Conservation (phyloP, 176 grass and related monocot species). For the Cenchrus fungigraminus region DNA sequence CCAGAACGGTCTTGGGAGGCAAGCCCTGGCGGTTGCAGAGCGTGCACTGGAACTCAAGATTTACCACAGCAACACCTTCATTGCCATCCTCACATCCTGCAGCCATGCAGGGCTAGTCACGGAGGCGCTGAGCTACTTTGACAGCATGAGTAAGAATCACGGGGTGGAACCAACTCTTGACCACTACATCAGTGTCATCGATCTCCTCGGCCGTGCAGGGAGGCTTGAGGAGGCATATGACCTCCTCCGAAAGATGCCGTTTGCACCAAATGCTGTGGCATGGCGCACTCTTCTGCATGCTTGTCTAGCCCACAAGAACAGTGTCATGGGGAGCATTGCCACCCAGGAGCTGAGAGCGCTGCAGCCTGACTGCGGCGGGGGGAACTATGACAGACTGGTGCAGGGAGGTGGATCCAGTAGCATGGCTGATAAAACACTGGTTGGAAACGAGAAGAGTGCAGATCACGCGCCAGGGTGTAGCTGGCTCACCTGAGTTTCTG, state of each 20-base stretch:
- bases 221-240: conserved; percentile 49
- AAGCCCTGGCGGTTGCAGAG: conserved; percentile 42
- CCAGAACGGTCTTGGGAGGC: conserved; percentile 50
- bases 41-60: conserved; percentile 35
- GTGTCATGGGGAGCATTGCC: conserved; percentile 31
- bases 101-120: conserved; percentile 51
- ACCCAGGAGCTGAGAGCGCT: conserved; percentile 40
- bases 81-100: conserved; percentile 56
- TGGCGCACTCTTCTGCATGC: conserved; percentile 67
- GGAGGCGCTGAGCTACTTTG: conserved; percentile 54
- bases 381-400: conserved; percentile 44
- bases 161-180: conserved; percentile 44
- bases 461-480: conserved; percentile 33
- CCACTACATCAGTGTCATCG: conserved; percentile 47
- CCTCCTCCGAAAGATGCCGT: conserved; percentile 46
- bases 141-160: conserved; percentile 50
- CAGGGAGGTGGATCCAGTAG: neutral
- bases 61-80: conserved; percentile 57
- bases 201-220: conserved; percentile 62
- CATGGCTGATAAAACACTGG: neutral
- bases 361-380: neutral
- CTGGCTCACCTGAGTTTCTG: conserved; percentile 44
- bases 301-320: conserved; percentile 48
- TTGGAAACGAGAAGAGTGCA: neutral
- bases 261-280: conserved; percentile 33